These are phyloP conservation scores for Hibiscus tridactylites DNA, from an alignment of 345 rosid species.

Conservation along the genomic window DNA sequence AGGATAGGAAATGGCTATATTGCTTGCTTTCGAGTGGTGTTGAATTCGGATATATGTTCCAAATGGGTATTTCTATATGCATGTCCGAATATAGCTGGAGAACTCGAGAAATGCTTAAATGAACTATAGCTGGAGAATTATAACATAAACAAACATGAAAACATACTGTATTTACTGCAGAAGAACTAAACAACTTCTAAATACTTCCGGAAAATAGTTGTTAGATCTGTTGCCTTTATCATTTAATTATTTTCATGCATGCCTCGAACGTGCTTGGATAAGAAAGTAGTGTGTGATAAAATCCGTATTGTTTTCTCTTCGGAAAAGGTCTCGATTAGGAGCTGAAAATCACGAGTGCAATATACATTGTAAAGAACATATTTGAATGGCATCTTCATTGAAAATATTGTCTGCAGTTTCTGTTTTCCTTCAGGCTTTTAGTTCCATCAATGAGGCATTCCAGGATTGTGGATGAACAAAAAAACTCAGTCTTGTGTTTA, in stretches of 20 bases:
- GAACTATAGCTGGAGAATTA: not conserved
- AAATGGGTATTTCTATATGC: not conserved
- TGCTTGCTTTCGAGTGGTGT: not conserved
- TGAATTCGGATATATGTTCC: too few species aligned
- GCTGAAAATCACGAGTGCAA: not conserved
- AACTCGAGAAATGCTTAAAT: not conserved
- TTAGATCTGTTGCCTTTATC: not conserved
- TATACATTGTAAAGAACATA: not conserved
- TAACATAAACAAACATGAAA: not conserved
- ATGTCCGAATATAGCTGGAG: not conserved
- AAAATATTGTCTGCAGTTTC: not conserved
- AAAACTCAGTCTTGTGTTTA: not conserved
- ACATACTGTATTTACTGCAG: not conserved
- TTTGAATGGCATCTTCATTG: not conserved
- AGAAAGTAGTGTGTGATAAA: not conserved
- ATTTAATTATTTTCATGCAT: not conserved
- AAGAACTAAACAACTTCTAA: not conserved
- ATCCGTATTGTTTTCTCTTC: not conserved
- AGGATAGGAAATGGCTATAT: not conserved
- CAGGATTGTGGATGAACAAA: not conserved
- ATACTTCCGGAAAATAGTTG: not conserved
- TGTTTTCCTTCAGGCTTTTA: not conserved
- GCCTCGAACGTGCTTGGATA: not conserved
- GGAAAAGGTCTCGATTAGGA: not conserved
- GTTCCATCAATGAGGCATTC: not conserved